Percentiles rank a stretch among this genome's conserved stretches.
Evolutionary conservation across 768 basidiomycete genomes (phyloP).

Genomic region (Trichaptum fuscoviolaceum): DNA sequence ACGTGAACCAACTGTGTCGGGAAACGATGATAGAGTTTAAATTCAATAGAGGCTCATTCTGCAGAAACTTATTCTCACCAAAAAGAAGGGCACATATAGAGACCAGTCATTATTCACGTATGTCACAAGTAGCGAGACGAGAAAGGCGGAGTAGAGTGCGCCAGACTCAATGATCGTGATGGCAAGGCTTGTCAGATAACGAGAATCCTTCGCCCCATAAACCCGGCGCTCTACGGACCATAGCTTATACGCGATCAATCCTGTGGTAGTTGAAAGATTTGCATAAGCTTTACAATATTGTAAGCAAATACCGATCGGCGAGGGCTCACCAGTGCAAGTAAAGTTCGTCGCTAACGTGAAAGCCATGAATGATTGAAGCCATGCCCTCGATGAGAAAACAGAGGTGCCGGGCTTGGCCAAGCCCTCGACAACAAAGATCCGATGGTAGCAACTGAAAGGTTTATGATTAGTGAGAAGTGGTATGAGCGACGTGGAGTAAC

Average conservation of each 20-base stretch:
- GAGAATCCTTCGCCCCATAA: background rate
- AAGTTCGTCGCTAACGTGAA: background rate
- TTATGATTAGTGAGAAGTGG: background rate
- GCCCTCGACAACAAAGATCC: background rate
- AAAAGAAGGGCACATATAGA: background rate
- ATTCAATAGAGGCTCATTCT: background rate
- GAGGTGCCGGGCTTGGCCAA: background rate
- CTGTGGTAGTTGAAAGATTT: background rate
- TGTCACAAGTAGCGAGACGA: background rate
- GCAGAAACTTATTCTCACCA: background rate
- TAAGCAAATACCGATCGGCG: background rate
- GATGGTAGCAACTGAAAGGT: background rate
- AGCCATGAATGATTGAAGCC: background rate
- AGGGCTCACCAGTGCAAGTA: background rate
- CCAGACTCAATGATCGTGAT: constrained; percentile 12
- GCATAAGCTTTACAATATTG: background rate
- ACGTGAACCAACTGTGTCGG: background rate
- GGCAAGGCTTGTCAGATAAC: background rate
- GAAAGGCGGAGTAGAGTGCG: constrained; percentile 5
- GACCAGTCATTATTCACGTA: background rate
- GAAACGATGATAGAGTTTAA: background rate
- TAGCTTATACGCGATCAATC: background rate
- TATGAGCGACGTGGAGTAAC: background rate
- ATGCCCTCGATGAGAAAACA: background rate
- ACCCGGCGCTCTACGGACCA: background rate